Evolutionary conservation across 768 basidiomycete genomes (phyloP), one percentile per base, ranked within the genome.

Genomic region (Suillus ampliporus): DNA sequence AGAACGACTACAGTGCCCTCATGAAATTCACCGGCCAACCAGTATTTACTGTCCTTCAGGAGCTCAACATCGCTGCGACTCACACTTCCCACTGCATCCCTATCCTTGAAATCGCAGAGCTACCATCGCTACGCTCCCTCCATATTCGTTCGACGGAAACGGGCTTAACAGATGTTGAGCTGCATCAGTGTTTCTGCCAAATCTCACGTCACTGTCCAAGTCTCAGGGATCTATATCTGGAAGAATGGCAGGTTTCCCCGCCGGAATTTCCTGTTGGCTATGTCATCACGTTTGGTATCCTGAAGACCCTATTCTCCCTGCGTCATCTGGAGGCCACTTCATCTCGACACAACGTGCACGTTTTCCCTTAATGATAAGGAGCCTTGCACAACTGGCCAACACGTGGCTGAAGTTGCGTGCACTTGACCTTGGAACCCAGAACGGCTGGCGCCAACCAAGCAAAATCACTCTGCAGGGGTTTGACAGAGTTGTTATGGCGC

Each of bases 381-480:
- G n/a, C 46, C n/a, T 58, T n/a, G 28, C 46, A 10, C n/a, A 58
- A 21, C 15, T 58, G 4, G 57, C 46, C 13, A 15, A 26, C 21
- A 31, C 28, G 8, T 58, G 57, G 57, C 57, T 51, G n/a, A 46
- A 58, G 14, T 53, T 58, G 17, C 53, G 21, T 26, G 21, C 23
- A 38, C 53, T 54, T 54, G 53, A 54, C 23, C 53, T 54, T 21
- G 53, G 37, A 9, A 54, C 15, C 6, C 35, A 38, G 21, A 54
- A 54, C 2, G 73, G 73, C 1, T 74, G 73, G 73, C 74, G 75
- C 37, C 67, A 75, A 26, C 65, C 70, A 0, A 67, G 72, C 57
- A 70, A 61, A 57, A 72, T 74, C 46, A 74, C 74, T 0, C 61
- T 74, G 17, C 61, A 58, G 5, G n/a, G 73, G 73, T 1, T 26